phyloP scores from a whole-genome alignment of 441 rosid genomes.

The Arabidopsis lyrata region DNA sequence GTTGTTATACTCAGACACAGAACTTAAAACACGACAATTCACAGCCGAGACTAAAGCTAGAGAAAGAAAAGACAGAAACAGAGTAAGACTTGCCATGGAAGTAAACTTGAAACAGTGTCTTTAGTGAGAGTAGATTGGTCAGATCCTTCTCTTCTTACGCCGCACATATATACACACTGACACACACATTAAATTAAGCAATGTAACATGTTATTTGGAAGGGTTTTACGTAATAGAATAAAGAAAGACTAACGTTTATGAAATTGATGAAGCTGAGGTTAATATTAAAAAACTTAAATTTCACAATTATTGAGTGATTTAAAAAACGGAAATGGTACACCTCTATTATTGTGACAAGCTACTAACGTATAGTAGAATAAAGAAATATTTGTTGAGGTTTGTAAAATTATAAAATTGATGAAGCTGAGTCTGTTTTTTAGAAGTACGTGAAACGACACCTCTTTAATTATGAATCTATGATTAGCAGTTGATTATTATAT shows the following conservation, averaged over 20 bases:
- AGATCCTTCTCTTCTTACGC: conserved; percentile 14
- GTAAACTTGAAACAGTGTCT: conserved; percentile 24
- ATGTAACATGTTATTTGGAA: background rate
- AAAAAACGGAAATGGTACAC: background rate
- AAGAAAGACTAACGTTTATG: background rate
- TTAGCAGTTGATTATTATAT: background rate
- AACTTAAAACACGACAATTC: conserved; percentile 17
- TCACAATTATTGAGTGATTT: background rate
- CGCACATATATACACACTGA: background rate
- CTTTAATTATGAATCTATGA: background rate
- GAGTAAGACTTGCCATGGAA: conserved; percentile 42
- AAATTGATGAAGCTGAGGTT: background rate
- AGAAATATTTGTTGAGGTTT: too few relatives aligned
- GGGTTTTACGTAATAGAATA: background rate
- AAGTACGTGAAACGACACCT: too few relatives aligned
- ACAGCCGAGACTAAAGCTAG: conserved; percentile 4
- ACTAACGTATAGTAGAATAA: background rate
- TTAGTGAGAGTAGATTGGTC: conserved; percentile 13
- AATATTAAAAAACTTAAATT: background rate
- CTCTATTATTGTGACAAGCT: too few relatives aligned
- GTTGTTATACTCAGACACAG: conserved; percentile 17
- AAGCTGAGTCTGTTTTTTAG: too few relatives aligned
- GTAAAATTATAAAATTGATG: too few relatives aligned
- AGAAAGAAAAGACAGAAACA: conserved; percentile 29
- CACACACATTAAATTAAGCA: background rate